Evolutionary conservation across 2,329 filamentous ascomycete genomes (phyloP).

Genomic region (Monilinia fructicola): DNA sequence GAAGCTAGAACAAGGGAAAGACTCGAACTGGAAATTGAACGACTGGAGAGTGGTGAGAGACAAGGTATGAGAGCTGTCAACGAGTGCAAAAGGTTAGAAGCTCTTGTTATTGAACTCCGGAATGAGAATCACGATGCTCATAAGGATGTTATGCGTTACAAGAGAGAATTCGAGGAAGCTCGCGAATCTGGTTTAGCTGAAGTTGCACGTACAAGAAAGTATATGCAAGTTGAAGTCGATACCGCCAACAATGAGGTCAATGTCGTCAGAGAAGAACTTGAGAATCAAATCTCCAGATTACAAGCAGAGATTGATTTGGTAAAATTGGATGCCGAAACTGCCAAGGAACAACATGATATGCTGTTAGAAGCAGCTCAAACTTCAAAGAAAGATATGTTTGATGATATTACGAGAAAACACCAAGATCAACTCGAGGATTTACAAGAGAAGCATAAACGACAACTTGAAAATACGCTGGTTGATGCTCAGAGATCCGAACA

Average conservation of each 20-base stretch:
- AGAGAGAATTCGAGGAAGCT: constrained; percentile 82
- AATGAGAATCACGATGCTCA: constrained; percentile 63
- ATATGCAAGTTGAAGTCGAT: constrained; percentile 80
- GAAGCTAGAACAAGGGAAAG: constrained; percentile 70
- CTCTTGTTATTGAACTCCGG: constrained; percentile 55
- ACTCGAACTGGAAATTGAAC: constrained; percentile 64
- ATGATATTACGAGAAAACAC: constrained; percentile 56
- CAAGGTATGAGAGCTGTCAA: constrained; percentile 63
- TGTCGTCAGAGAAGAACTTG: constrained; percentile 75
- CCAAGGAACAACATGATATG: constrained; percentile 78
- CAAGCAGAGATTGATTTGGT: constrained; percentile 75
- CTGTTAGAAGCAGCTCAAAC: constrained; percentile 77
- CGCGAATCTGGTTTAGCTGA: constrained; percentile 77
- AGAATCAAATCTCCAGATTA: constrained; percentile 72
- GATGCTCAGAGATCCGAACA: constrained; percentile 79
- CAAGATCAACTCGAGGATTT: constrained; percentile 72
- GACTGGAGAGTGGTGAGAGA: constrained; percentile 63
- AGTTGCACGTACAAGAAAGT: constrained; percentile 74
- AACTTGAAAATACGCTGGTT: constrained; percentile 71
- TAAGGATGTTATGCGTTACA: constrained; percentile 50
- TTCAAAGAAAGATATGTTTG: constrained; percentile 59
- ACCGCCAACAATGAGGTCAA: constrained; percentile 83
- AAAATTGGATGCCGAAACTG: constrained; percentile 75
- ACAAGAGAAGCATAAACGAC: constrained; percentile 71
- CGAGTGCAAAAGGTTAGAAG: constrained; percentile 61